Evolutionary conservation across 495 filamentous ascomycete species (phyloP).

Genomic region (Apiosordaria backusii): DNA sequence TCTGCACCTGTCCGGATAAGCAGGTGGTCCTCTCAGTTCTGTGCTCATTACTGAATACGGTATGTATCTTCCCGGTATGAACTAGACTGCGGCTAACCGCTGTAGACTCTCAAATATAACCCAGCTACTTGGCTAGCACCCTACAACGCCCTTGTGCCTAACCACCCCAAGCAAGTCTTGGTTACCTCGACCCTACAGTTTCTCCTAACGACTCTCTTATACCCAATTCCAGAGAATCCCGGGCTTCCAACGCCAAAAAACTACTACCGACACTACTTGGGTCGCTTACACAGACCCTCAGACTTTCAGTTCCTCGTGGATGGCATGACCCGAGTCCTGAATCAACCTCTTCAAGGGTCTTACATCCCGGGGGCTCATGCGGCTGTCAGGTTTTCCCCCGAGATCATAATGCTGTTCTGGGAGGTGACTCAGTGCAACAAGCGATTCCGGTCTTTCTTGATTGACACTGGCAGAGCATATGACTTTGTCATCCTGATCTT

Average conservation of each 20-base stretch:
- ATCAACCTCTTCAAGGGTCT: slow-evolving; percentile 87
- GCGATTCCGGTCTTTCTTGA: slow-evolving; percentile 92
- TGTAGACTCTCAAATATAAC: slow-evolving; percentile 90
- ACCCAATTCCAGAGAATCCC: slow-evolving; percentile 80
- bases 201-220: slow-evolving; percentile 81
- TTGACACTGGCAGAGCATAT: slow-evolving; percentile 88
- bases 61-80: slow-evolving; percentile 46
- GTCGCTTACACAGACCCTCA: slow-evolving; percentile 84
- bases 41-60: slow-evolving; percentile 95
- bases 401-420: slow-evolving; percentile 98
- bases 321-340: slow-evolving; percentile 90
- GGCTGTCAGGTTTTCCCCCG: slow-evolving; percentile 81
- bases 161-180: slow-evolving; percentile 86
- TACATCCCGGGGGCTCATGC: slow-evolving; percentile 87
- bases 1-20: slow-evolving; percentile 81
- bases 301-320: slow-evolving; percentile 98
- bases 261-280: slow-evolving; percentile 87
- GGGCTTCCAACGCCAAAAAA: slow-evolving; percentile 66
- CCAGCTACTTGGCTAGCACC: slow-evolving; percentile 92
- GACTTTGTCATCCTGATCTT: slow-evolving; percentile 89
- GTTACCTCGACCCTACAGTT: slow-evolving; percentile 91
- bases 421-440: slow-evolving; percentile 97
- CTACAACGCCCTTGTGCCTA: slow-evolving; percentile 90
- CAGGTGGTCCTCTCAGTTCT: slow-evolving; percentile 83
- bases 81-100: slow-evolving; percentile 21